A percentile compares a stretch with the other conserved stretches of the same genome.
These are phyloP conservation scores for Hypomyces rosellus DNA, from an alignment of 2,329 filamentous ascomycete species.

Conservation along the genomic window DNA sequence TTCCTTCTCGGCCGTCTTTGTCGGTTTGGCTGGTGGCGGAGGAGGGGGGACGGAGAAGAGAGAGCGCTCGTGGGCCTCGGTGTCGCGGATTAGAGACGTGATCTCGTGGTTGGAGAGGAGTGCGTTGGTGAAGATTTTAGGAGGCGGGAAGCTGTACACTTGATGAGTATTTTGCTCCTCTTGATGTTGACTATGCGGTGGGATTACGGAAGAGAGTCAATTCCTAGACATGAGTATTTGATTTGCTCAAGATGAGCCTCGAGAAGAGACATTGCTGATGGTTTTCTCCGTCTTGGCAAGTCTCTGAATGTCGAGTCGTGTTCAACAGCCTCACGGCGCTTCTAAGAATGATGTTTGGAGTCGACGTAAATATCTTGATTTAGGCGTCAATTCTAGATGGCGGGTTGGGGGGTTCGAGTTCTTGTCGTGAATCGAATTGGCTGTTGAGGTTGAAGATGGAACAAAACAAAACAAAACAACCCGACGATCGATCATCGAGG, in stretches of 20 bases:
- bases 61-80: slow-evolving; percentile 87
- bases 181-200: neutral
- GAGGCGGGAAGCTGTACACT: slow-evolving; percentile 67
- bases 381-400: too few species aligned
- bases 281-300: too few species aligned
- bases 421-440: neutral
- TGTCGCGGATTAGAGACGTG: slow-evolving; percentile 88
- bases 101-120: slow-evolving; percentile 86
- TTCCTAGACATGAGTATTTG: slow-evolving; percentile 66
- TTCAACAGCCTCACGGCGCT: too few species aligned
- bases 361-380: too few species aligned
- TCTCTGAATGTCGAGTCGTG: too few species aligned
- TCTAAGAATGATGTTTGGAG: too few species aligned
- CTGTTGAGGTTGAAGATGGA: too few species aligned
- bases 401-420: neutral
- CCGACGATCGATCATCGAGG: neutral
- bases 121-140: slow-evolving; percentile 95
- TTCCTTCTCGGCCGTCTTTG: slow-evolving; percentile 31
- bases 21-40: slow-evolving; percentile 44
- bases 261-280: slow-evolving; percentile 56
- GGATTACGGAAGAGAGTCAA: slow-evolving; percentile 62
- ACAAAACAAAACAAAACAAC: neutral
- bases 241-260: slow-evolving; percentile 72
- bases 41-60: slow-evolving; percentile 86
- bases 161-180: neutral